Conservation (phyloP, 1,284 basidiomycete species). For the Spongiforma sp. region DNA sequence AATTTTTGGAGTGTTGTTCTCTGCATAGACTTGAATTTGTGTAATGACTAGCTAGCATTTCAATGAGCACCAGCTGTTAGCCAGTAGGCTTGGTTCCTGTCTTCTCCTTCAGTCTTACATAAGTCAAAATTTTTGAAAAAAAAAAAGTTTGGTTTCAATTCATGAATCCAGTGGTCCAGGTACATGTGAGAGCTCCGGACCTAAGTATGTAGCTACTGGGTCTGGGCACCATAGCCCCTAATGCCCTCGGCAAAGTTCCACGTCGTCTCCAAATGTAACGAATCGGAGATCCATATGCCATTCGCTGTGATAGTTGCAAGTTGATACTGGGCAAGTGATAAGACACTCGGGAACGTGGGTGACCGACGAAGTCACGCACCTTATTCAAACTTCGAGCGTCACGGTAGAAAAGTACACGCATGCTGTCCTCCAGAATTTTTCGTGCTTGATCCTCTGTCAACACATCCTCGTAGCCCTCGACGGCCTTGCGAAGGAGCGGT, state of each 20-base stretch:
- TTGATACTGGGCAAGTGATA: slow-evolving; percentile 78
- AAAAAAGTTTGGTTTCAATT: too few relatives aligned
- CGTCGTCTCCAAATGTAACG: slow-evolving; percentile 75
- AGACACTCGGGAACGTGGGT: not conserved
- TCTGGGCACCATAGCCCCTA: slow-evolving; percentile 83
- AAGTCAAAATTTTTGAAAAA: too few relatives aligned
- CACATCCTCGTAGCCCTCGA: slow-evolving; percentile 81
- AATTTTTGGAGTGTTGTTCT: too few relatives aligned
- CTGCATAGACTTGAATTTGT: too few relatives aligned
- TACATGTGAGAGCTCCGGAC: too few relatives aligned
- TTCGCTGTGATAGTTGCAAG: slow-evolving; percentile 86
- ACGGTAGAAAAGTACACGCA: slow-evolving; percentile 97
- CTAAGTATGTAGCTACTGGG: too few relatives aligned
- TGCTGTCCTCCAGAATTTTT: slow-evolving; percentile 82
- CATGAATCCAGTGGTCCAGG: too few relatives aligned
- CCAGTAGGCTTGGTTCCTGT: too few relatives aligned
- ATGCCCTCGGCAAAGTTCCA: slow-evolving; percentile 96
- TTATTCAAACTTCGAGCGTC: slow-evolving; percentile 97
- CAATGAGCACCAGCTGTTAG: too few relatives aligned
- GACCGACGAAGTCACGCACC: slow-evolving; percentile 51
- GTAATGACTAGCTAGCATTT: too few relatives aligned
- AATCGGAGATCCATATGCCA: slow-evolving; percentile 84
- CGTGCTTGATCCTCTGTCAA: slow-evolving; percentile 85
- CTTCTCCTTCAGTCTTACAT: too few relatives aligned
- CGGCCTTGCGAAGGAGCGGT: slow-evolving; percentile 89